Conservation (phyloP, 495 filamentous ascomycete genomes). For the Beverwykella pulmonaria region DNA sequence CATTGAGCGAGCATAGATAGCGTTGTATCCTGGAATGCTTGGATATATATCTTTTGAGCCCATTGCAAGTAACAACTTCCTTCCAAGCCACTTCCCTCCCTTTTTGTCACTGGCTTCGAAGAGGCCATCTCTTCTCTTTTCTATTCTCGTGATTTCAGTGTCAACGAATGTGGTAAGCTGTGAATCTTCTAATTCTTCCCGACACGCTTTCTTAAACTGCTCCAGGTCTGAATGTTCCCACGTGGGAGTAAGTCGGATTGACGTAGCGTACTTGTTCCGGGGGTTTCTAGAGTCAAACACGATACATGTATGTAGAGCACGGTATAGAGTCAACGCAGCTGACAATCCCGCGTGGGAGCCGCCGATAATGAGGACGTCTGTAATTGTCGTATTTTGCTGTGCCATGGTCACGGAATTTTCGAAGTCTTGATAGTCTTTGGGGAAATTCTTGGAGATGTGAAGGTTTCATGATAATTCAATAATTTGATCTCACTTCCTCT, state of each 20-base stretch:
- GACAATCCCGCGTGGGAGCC: constrained; percentile 48
- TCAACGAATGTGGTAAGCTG: constrained; percentile 48
- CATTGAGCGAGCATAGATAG: constrained; percentile 24
- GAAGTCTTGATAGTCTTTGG: too few relatives aligned
- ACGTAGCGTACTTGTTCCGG: constrained; percentile 50
- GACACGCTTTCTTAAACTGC: constrained; percentile 22
- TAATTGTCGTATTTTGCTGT: too few relatives aligned
- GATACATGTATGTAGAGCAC: constrained; percentile 51
- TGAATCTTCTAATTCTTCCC: constrained; percentile 46
- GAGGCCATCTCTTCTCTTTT: constrained; percentile 46
- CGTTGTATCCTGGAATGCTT: constrained; percentile 23
- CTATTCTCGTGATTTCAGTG: constrained; percentile 27
- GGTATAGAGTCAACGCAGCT: constrained; percentile 52
- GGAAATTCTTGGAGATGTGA: too few relatives aligned
- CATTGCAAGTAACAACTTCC: constrained; percentile 32
- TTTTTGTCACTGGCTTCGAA: constrained; percentile 22
- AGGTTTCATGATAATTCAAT: too few relatives aligned
- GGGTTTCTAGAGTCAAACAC: constrained; percentile 56
- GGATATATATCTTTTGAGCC: constrained; percentile 29
- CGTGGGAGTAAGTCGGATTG: constrained; percentile 58
- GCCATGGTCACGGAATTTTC: too few relatives aligned
- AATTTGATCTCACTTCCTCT: too few relatives aligned
- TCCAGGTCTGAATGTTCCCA: constrained; percentile 49
- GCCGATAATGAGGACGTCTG: neutral
- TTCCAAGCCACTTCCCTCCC: constrained; percentile 15